Evolutionary conservation across 2,329 filamentous ascomycete species (phyloP), one percentile per base, ranked within the genome.

Genomic region (Colletotrichum siamense): DNA sequence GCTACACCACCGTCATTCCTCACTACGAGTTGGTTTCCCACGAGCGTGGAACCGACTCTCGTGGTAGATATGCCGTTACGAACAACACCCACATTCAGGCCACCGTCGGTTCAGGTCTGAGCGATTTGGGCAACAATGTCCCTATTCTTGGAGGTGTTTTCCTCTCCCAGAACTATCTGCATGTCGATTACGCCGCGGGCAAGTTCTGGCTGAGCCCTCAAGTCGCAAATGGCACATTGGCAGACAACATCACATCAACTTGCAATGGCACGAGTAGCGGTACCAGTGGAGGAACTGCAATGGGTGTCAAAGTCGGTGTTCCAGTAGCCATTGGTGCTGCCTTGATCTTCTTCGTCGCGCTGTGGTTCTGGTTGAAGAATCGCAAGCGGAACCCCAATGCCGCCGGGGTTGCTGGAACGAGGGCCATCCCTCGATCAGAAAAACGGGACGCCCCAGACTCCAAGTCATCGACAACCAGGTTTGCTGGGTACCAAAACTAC

Each of bases 201-300:
- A 75, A 68, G 26, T 79, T 79, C 55, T 79, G 77, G 77, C 73
- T 79, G 28, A 77, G 75, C 44, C 75, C 75, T 4, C 75, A 77
- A 7, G 75, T 77, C 13, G 71, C 49, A 6, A 77, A 77, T 63
- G 75, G 75, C 8, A 75, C 75, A 5, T 13, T 71, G 6, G 71
- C 75, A 10, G 71, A 76, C 32, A 26, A 67, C 59, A 65, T 77
- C 26, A 65, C 73, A 22, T 32, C 76, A n/a, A 44, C 65, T 16
- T 76, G 68, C 65, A 76, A 76, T 52, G 68, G 73, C 36, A 73
- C 69, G 4, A 55, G 34, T 24, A 62, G 18, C 1, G 39, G 10
- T 6, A 18, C 4, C 8, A 28, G 16, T 3, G n/a, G 34, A 49
- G 39, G 52, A 32, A 8, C 63, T 3, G 64, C 32, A 4, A 36